These are phyloP conservation scores for Solanum appendiculatum DNA, from an alignment of 257 asterid genomes.

Conservation along the genomic window DNA sequence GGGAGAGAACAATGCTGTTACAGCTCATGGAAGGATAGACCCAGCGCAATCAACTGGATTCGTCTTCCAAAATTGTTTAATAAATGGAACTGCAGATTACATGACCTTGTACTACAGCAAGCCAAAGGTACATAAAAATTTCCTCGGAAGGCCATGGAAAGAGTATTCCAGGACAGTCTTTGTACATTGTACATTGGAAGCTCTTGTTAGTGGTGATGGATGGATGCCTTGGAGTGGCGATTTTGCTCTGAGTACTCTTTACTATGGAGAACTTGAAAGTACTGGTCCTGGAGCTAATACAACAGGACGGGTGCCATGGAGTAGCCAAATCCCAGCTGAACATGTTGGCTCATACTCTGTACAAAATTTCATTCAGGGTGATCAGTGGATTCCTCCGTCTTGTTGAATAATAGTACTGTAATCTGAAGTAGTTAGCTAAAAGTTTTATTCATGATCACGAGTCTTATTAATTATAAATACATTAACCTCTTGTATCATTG, in stretches of 20 bases:
- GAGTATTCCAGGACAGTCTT: constrained; percentile 17
- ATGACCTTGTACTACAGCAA: constrained; percentile 8
- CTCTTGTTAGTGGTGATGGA: neutral
- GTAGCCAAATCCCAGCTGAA: constrained; percentile 11
- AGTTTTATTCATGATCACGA: neutral
- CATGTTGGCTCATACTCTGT: constrained; percentile 11
- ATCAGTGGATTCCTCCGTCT: constrained; percentile 5
- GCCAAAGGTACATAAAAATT: constrained; percentile 9
- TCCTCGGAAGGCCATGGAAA: constrained; percentile 22
- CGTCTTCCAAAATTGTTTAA: constrained; percentile 11
- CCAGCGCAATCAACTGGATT: constrained; percentile 19
- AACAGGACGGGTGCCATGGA: constrained; percentile 13
- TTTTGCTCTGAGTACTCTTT: constrained; percentile 10
- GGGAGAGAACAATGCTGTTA: constrained; percentile 16
- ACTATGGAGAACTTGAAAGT: constrained; percentile 12
- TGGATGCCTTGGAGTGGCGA: constrained; percentile 17
- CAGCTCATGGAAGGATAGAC: constrained; percentile 19
- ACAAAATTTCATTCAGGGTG: constrained; percentile 18
- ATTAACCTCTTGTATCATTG: neutral
- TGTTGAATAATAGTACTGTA: neutral
- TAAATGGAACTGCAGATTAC: constrained; percentile 13
- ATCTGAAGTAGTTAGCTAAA: neutral
- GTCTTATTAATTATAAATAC: neutral
- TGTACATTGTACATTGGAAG: constrained; percentile 9
- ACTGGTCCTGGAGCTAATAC: constrained; percentile 5